Evolutionary conservation across 2,329 filamentous ascomycete species (phyloP).

Genomic region (Parasarocladium wereldwijsianum): DNA sequence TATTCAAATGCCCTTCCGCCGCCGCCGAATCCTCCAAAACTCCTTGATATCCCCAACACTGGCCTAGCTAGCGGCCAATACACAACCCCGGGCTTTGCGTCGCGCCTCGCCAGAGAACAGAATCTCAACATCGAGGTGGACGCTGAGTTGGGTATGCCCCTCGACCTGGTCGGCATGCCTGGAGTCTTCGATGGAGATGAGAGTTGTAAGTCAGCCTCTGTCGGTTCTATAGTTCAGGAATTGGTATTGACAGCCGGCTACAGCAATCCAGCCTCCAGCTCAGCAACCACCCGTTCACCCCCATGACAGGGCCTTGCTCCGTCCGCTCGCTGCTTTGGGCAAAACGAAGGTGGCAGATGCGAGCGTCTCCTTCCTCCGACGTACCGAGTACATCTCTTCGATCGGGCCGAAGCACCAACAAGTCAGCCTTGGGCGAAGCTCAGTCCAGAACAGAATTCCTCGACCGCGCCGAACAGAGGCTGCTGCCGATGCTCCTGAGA

Average conservation of each 20-base stretch:
- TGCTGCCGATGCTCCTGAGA: constrained; percentile 47
- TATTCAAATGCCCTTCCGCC: constrained; percentile 94
- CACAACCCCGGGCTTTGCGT: constrained; percentile 80
- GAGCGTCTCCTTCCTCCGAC: constrained; percentile 82
- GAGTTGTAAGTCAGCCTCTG: constrained; percentile 49
- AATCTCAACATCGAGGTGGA: constrained; percentile 93
- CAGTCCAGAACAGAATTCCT: constrained; percentile 15
- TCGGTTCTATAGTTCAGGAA: neutral
- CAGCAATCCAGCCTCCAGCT: constrained; percentile 71
- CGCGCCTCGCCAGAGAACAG: constrained; percentile 77
- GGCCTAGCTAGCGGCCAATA: constrained; percentile 79
- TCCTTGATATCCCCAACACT: constrained; percentile 91
- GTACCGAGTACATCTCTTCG: constrained; percentile 86
- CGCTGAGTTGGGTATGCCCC: constrained; percentile 93
- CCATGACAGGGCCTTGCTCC: constrained; percentile 69
- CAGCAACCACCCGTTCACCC: constrained; percentile 61
- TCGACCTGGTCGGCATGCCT: constrained; percentile 88
- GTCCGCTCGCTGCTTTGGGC: constrained; percentile 70
- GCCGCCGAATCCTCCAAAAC: constrained; percentile 86
- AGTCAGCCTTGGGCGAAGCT: constrained; percentile 21
- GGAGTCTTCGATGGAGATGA: constrained; percentile 93
- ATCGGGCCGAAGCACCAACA: constrained; percentile 33
- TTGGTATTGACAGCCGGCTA: constrained; percentile 4
- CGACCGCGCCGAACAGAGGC: constrained; percentile 34
- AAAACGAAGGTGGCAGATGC: constrained; percentile 65